Base-by-base conservation (phyloP, 1,284 basidiomycete genomes). In the Ustilago sp. region DNA sequence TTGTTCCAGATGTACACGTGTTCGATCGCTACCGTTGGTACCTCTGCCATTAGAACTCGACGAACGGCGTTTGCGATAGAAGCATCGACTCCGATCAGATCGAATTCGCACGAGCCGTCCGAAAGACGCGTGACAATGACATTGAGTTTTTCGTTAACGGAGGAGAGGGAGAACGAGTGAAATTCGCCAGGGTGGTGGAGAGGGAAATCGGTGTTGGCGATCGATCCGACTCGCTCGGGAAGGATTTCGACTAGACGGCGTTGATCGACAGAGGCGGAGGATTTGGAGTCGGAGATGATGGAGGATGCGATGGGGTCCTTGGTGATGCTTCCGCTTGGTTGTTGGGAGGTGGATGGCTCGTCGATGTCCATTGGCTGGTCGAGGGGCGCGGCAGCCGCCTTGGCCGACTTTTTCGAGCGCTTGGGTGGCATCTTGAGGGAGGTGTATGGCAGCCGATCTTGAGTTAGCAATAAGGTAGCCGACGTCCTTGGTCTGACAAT, bases 1-100 rank as follows among this genome's bases (percentile, higher is more conserved):
- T 99, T 99, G 88, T 98, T 93, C 91, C 92, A 98, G 2, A 97
- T 89, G 86, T 95, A 99, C 8, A 94, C 94, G 74, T 93, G 89
- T 85, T 99, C 96, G 68, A 98, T 93, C n/a, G 93, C 93, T 13
- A 99, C 89, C 0, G 94, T 93, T 6, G 82, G 82, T 23, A 84
- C 95, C 89, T 99, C 96, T 32, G 97, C 93, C 59, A 99, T 93
- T 83, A 98, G 89, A 63, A 96, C 93, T 67, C 96, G 89, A 50
- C 97, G 90, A 78, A 98, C 90, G 0, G 96, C 94, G 86, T 99
- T 99, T 32, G 97, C 95, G 60, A 99, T 93, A 35, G 93, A 93
- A 0, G 97, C 94, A 87, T 99, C 97, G 36, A 98, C 93, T 8
- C 97, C 96, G 65, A 98, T 90, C 34, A 99, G 88, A 87, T 99